Percentiles rank a stretch among this genome's conserved stretches.
Evolutionary conservation across 768 basidiomycete genomes (phyloP).

Genomic region (Mycena galopus): DNA sequence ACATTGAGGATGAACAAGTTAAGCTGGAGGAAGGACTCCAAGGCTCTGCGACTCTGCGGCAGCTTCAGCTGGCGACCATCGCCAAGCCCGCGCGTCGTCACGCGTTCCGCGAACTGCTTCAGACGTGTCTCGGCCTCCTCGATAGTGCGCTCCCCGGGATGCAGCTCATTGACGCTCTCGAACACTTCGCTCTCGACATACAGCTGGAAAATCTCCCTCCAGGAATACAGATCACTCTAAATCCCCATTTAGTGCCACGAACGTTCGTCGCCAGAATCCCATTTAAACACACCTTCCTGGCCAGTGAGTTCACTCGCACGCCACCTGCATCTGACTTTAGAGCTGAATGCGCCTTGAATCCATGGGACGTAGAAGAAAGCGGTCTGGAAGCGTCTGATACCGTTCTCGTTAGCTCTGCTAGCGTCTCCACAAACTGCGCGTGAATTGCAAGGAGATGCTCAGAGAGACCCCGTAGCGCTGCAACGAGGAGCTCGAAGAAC

Average conservation of each 20-base stretch:
- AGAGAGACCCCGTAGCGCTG: constrained; percentile 66
- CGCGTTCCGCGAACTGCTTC: constrained; percentile 70
- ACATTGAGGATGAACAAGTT: constrained; percentile 86
- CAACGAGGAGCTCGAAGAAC: constrained; percentile 83
- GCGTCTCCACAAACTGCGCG: constrained; percentile 59
- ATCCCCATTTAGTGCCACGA: neutral
- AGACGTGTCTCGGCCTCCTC: constrained; percentile 80
- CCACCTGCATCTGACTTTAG: constrained; percentile 54
- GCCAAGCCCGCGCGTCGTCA: constrained; percentile 68
- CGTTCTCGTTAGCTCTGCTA: constrained; percentile 50
- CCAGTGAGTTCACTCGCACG: constrained; percentile 44
- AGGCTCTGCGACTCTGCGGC: constrained; percentile 67
- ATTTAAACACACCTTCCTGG: constrained; percentile 31
- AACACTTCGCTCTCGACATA: constrained; percentile 91
- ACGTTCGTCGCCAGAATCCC: neutral
- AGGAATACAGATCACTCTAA: constrained; percentile 82
- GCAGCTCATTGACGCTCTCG: constrained; percentile 74
- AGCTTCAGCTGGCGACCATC: constrained; percentile 68
- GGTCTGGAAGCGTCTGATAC: constrained; percentile 60
- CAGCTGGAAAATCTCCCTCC: constrained; percentile 91
- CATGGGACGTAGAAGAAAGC: constrained; percentile 52
- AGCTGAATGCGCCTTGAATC: constrained; percentile 61
- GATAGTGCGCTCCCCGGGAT: constrained; percentile 74
- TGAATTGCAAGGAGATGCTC: constrained; percentile 65
- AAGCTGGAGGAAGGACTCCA: constrained; percentile 80